Conservation (phyloP, 2,329 filamentous ascomycete genomes). For the Cladosporium sphaerospermum region DNA sequence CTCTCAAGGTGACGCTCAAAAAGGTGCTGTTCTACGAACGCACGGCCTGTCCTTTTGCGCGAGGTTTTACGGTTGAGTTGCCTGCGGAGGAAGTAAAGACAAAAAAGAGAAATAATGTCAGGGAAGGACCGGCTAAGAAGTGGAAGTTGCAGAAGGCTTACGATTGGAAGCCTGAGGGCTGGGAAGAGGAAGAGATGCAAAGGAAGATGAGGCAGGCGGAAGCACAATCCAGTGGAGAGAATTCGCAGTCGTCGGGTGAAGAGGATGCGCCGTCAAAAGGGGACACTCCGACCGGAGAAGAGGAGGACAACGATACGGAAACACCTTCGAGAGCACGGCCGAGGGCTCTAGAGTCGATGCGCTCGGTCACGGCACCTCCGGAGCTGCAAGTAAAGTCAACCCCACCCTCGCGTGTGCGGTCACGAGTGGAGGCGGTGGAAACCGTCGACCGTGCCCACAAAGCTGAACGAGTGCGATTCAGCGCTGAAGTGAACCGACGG, state of each 20-base stretch:
- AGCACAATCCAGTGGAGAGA: not conserved
- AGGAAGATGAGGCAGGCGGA: not conserved
- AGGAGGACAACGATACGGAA: not conserved
- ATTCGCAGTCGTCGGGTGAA: not conserved
- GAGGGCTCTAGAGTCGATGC: conserved; percentile 9
- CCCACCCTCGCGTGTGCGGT: conserved; percentile 33
- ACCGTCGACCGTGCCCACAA: conserved; percentile 11
- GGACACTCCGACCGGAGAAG: not conserved
- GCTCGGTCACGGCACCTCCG: conserved; percentile 34
- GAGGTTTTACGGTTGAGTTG: conserved; percentile 67
- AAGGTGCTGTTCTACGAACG: conserved; percentile 79
- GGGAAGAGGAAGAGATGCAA: conserved; percentile 13
- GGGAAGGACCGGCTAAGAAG: conserved; percentile 49
- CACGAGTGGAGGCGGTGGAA: conserved; percentile 26
- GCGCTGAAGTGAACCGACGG: not conserved
- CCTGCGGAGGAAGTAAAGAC: conserved; percentile 58
- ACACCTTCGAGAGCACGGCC: not conserved
- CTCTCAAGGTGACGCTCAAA: conserved; percentile 63
- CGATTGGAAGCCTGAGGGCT: conserved; percentile 42
- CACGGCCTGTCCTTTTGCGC: conserved; percentile 77
- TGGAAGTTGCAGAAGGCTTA: conserved; percentile 41
- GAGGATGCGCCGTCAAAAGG: not conserved
- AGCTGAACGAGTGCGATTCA: not conserved
- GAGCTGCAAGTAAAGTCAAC: conserved; percentile 40
- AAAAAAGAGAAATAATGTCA: conserved; percentile 63